Evolutionary conservation across 2,329 filamentous ascomycete species (phyloP), one percentile per base, ranked within the genome.

Genomic region (Botrytis elliptica): DNA sequence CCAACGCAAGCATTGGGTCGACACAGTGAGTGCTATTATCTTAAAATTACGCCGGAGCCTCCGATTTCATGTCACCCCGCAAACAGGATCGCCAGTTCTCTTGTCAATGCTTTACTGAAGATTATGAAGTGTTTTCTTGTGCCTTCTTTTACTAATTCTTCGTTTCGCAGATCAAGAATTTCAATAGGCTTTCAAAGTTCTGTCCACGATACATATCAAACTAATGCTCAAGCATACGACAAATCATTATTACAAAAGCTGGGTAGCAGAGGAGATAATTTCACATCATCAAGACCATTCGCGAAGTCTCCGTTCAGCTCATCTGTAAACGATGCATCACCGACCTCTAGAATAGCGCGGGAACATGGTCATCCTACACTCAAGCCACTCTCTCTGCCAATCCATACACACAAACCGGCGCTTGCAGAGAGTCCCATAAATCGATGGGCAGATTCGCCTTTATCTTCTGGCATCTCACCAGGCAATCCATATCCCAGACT

Each of bases 181-280:
- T 70, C 74, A 46, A 78, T 73, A 74, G 75, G 75, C 25, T 83
- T 81, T 70, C 79, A 80, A 78, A 81, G 78, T 70, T 80, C 78
- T n/a, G 81, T 81, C 22, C 81, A 81, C 75, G 79, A 81, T 36
- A 75, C 76, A 70, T 82, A 79, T 71, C 79, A 79, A 75, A 81
- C 76, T 57, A 81, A 79, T 73, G 79, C 80, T 4, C 79, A 82
- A 71, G 81, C 81, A 72, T 83, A 82, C 74, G 82, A 83, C 70
- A 82, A 82, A 74, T 81, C 81, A 29, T 72, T 82, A 46, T 70
- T 83, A 49, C 81, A 82, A 57, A 83, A 82, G 73, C 72, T 82
- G 44, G 79, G 80, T 75, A 75, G 79, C 59, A 79, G 79, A 74
- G 76, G 75, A 52, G 81, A 82, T 70, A 81, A 78, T 62, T 79